Base-by-base conservation (phyloP, 2,329 filamentous ascomycete species). In the Lachnellula arida region DNA sequence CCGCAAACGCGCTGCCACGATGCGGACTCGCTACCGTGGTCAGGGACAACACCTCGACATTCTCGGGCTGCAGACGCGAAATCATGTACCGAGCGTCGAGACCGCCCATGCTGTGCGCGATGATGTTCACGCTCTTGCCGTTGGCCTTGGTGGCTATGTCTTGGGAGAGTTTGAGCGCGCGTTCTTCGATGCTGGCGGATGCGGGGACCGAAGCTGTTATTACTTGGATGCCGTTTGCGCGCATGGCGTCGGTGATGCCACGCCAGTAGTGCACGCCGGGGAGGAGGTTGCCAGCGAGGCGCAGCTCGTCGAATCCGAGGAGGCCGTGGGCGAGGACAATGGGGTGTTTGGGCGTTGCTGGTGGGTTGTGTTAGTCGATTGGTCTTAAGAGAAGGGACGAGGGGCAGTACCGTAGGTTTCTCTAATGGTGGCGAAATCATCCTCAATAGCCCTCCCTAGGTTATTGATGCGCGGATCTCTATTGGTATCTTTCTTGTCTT, bases 61-160 rank as follows among this genome's bases (percentile, higher is more conserved):
- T 67, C 1, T 68, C 61, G 2, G 79, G 79, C 43, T 72, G 72
- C 12, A 85, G 73, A 50, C 75, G 75, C 22, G 82, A 81, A 52
- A 86, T 81, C 82, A 87, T 84, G 69, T 85, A 84, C 46, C 84
- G 76, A 9, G 82, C 80, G 67, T 87, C 84, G 3, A 87, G 74
- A 2, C 84, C 84, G 48, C 84, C 82, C 82, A 86, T 86, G 62
- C 78, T 81, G 72, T 91, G 88, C 42, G 82, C 82, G 19, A 91
- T 78, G 57, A 96, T 88, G 68, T 89, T 90, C 61, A 96, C 89
- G 50, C 85, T 81, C 58, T 72, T 74, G 17, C 75, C 76, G 22
- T 69, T 63, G 1, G 78, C 75, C 52, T 65, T 70, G 22, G 70
- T 65, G 48, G 75, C 75, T 56, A 87, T 85, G 59, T 81, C 76